Percentiles rank a stretch among this genome's conserved stretches.
phyloP scores from a whole-genome alignment of 495 filamentous ascomycete species.

The Pseudoneurospora amorphoporcata region DNA sequence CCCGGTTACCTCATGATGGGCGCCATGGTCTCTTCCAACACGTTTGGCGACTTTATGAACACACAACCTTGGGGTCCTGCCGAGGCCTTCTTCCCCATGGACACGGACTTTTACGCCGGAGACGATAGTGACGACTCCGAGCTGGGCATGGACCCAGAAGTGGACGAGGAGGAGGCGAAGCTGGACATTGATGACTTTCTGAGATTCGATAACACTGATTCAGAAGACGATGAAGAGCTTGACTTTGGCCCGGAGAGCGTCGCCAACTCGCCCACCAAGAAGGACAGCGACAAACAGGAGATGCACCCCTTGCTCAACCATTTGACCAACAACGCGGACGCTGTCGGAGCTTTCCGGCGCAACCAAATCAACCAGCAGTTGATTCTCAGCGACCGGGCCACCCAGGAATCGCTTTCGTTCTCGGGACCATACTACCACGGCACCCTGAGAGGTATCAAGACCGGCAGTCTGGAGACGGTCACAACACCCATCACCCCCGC shows the following conservation, averaged over 20 bases:
- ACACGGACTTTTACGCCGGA: conserved; percentile 36
- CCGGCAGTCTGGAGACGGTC: conserved; percentile 42
- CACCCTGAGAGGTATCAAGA: conserved; percentile 45
- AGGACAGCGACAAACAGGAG: conserved; percentile 17
- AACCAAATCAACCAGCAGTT: conserved; percentile 67
- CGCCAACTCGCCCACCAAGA: conserved; percentile 42
- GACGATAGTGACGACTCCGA: conserved; percentile 24
- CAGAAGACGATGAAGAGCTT: conserved; percentile 34
- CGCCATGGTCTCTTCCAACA: conserved; percentile 44
- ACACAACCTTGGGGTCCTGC: conserved; percentile 57
- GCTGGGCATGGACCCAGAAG: conserved; percentile 40
- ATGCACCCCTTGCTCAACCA: conserved; percentile 47
- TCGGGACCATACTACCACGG: conserved; percentile 39
- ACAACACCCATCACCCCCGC: conserved; percentile 45
- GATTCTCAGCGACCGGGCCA: conserved; percentile 48
- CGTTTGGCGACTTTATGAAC: conserved; percentile 49
- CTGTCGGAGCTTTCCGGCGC: conserved; percentile 68
- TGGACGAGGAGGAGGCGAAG: conserved; percentile 54
- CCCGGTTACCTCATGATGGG: conserved; percentile 71
- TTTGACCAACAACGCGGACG: conserved; percentile 49
- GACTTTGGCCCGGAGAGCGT: conserved; percentile 30
- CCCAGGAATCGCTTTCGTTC: conserved; percentile 43
- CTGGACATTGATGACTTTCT: conserved; percentile 65
- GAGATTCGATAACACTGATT: conserved; percentile 51
- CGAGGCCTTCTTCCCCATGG: conserved; percentile 66